These are phyloP conservation scores for Flammula alnicola DNA, from an alignment of 1,284 basidiomycete genomes.

Conservation along the genomic window DNA sequence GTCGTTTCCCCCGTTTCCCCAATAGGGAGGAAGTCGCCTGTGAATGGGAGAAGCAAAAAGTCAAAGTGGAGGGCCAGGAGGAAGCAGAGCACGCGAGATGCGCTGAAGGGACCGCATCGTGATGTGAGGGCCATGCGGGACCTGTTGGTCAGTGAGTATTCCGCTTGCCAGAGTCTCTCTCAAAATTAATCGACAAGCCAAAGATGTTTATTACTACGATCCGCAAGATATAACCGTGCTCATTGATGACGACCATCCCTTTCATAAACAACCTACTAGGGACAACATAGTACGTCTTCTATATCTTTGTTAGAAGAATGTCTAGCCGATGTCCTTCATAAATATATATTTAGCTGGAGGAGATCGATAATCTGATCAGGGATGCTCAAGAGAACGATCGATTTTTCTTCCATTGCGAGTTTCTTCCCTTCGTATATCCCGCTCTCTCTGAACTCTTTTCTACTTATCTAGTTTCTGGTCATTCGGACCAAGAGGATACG, in stretches of 20 bases:
- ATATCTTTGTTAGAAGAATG: too few relatives aligned
- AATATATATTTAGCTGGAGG: conserved; percentile 3
- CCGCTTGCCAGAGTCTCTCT: neutral
- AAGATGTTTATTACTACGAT: conserved; percentile 13
- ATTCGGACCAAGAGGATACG: conserved; percentile 13
- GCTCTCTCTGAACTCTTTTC: neutral
- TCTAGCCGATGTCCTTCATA: too few relatives aligned
- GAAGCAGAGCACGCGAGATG: neutral
- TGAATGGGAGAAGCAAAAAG: too few relatives aligned
- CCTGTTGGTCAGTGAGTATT: conserved; percentile 5
- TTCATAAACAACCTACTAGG: conserved; percentile 10
- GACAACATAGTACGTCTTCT: conserved; percentile 12
- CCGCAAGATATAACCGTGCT: conserved; percentile 10
- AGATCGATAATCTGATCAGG: conserved; percentile 8
- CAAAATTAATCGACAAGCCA: neutral
- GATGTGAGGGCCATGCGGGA: conserved; percentile 8
- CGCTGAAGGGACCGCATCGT: conserved; percentile 7
- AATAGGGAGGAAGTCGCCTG: too few relatives aligned
- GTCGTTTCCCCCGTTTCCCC: too few relatives aligned
- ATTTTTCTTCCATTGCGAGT: conserved; percentile 17
- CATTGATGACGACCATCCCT: conserved; percentile 11
- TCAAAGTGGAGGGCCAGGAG: too few relatives aligned
- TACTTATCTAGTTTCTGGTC: conserved; percentile 8
- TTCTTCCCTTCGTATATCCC: neutral
- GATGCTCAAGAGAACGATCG: conserved; percentile 9